Evolutionary conservation across 2,329 filamentous ascomycete species (phyloP), one percentile per base, ranked within the genome.

Genomic region (Hawksworthiomyces lignivorus): DNA sequence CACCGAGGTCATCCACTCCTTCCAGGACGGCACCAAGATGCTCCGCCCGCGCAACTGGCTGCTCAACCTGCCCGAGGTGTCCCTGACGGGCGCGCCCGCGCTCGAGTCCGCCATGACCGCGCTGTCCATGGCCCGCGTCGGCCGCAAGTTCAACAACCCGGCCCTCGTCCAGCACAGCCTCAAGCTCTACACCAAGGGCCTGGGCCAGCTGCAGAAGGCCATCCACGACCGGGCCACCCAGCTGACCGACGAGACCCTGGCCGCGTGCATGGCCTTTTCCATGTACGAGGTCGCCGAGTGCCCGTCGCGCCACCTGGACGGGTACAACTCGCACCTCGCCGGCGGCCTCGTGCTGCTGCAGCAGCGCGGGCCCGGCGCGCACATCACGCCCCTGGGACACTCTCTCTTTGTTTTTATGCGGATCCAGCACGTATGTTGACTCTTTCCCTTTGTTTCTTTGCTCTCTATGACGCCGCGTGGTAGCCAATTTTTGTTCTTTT

Each of bases 221-320:
- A 39, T 51, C n/a, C 21, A 28, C 21, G 31, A 47, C 28, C 46
- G 44, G 11, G 6, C 11, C 20, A 30, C 22, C 7, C 44, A 35
- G 19, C 21, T 30, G 15, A 8, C 28, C 4, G 49, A 51, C 37
- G 41, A 52, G 37, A 54, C 39, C 7, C 38, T 54, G 19, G 52
- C 52, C 2, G 50, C 52, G 12, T 48, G 44, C 31, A 18, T 50
- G 41, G 49, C 49, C 1, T 42, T 52, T 21, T 36, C 50, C 20
- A 28, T 50, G 39, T 55, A 52, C 44, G 53, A 55, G 44, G 30
- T 54, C 17, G 41, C 42, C 36, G 52, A 53, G 39, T 53, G 50
- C 15, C 52, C 53, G 0, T 34, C 44, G 2, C 28, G 22, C 2
- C 44, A 21, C 12, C 7, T 35, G 3, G 29, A 46, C 29, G 53